Evolutionary conservation across 2,329 filamentous ascomycete species (phyloP), one percentile per base, ranked within the genome.

Genomic region (Alternaria sp.): DNA sequence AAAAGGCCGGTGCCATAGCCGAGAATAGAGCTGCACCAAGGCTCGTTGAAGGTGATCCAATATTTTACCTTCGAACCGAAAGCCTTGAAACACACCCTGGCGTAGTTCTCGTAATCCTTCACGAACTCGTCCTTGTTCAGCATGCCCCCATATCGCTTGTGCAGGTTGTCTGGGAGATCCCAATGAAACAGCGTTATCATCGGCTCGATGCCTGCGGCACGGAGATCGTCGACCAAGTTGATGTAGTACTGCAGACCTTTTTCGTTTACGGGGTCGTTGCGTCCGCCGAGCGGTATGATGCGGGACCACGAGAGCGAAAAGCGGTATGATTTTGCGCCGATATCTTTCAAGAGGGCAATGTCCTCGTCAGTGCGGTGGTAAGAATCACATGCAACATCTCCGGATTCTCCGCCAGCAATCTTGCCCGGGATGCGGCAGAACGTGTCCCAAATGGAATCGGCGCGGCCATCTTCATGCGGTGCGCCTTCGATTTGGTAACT

Each of bases 31-130:
- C 89, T 92, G 82, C 92, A 96, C 89, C 92, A 96, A 4, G 93
- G 93, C 83, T 97, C 93, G 79, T 96, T 96, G 83, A 95, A 93
- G 25, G 92, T 96, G 79, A 94, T 92, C 93, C 93, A 97, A 81
- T 92, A 86, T 84, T 93, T 93, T 74, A 94, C 92, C 79, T 90
- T 90, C 58, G 89, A 87, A 53, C 87, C 86, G 60, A 96, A 85
- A 1, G 89, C 87, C 76, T 90, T 86, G 83, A 94, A 96, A 73
- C 93, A 84, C 50, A 93, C 84, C 65, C 90, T 89, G 10, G 93
- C 91, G 76, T 94, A 97, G 81, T 90, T 83, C 71, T 91, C 90
- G 77, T 89, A 97, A 82, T 97, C 93, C 62, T 90, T 87, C 3
- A 92, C 89, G 79, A 96, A 96, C 82, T 97, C 93, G 46, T 89